These are phyloP conservation scores for Trichoderma polysporum DNA, from an alignment of 2,329 filamentous ascomycete genomes.

Conservation along the genomic window DNA sequence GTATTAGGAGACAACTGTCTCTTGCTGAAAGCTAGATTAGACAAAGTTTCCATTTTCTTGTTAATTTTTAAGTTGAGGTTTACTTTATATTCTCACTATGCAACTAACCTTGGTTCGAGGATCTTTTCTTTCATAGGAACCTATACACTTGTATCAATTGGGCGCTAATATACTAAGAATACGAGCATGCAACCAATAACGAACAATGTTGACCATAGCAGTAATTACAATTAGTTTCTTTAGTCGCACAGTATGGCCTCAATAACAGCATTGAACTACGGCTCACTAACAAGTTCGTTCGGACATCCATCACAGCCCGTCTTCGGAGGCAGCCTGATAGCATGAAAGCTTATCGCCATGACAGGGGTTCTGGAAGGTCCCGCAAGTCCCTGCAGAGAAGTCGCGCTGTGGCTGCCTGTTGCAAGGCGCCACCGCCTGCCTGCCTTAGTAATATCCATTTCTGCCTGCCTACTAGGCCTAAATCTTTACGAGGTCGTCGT, in stretches of 20 bases:
- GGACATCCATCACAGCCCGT: neutral
- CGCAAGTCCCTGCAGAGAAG: neutral
- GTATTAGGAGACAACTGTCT: no score
- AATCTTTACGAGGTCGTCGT: neutral
- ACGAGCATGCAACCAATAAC: neutral
- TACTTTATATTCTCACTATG: no score
- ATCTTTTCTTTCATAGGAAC: no score
- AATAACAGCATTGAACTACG: neutral
- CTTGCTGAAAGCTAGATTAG: no score
- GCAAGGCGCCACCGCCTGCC: constrained; percentile 12
- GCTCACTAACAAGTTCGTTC: neutral
- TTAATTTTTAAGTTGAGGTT: no score
- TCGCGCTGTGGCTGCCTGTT: neutral
- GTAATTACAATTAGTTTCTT: no score
- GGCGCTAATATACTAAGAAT: neutral
- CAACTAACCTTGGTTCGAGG: no score
- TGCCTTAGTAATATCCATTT: neutral
- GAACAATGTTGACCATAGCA: neutral
- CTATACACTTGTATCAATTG: neutral
- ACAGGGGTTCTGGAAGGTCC: constrained; percentile 9
- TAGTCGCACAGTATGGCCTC: neutral
- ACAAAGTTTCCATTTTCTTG: no score
- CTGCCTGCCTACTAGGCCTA: neutral
- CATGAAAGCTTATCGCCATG: neutral
- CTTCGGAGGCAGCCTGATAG: constrained; percentile 4